Percentiles rank a stretch among this genome's conserved stretches.
Conservation (phyloP, 2,329 filamentous ascomycete species). For the Teratosphaeria gauchensis region DNA sequence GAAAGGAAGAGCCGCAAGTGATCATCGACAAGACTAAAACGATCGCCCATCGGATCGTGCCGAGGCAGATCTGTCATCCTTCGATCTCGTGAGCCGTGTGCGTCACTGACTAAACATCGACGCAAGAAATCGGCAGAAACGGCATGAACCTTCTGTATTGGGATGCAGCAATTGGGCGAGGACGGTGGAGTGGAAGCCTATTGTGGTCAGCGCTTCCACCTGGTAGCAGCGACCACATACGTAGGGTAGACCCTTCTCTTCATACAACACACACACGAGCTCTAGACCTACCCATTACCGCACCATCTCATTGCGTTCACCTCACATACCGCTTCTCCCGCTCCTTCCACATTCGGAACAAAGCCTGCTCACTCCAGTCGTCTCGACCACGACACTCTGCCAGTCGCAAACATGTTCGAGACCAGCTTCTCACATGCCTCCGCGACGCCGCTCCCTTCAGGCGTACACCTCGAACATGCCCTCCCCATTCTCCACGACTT, state of each 20-base stretch:
- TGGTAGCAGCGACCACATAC: neutral
- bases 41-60: neutral
- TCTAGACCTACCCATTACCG: no score
- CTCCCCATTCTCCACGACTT: slow-evolving; percentile 25
- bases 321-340: neutral
- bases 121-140: neutral
- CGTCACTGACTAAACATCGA: neutral
- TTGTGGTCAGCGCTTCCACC: no score
- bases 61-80: neutral
- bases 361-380: neutral
- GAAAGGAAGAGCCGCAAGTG: no score
- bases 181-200: neutral
- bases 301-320: neutral
- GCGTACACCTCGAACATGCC: slow-evolving; percentile 15
- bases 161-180: neutral
- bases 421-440: slow-evolving; percentile 23
- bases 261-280: neutral
- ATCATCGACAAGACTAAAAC: neutral
- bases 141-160: neutral
- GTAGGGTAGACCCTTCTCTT: neutral
- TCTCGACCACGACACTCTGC: neutral
- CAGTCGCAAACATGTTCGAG: slow-evolving; percentile 21
- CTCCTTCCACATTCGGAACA: neutral
- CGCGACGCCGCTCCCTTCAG: slow-evolving; percentile 16
- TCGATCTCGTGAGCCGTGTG: neutral